Evolutionary conservation across 805 yeast genomes (phyloP), one percentile per base, ranked within the genome.

Genomic region (Pichia membranifaciens): DNA sequence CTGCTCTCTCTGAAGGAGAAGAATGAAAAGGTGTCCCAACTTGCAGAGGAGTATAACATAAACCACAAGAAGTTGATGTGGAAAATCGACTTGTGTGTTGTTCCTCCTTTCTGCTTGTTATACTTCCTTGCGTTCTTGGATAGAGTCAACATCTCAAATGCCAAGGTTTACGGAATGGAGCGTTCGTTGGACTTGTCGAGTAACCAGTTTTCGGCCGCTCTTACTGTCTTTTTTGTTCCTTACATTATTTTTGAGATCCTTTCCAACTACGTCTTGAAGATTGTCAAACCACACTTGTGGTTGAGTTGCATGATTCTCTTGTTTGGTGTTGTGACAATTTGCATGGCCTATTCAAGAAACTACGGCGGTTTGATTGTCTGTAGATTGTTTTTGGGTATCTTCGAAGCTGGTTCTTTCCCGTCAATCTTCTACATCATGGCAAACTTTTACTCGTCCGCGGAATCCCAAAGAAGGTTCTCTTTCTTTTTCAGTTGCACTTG

Each of bases 121-220:
- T 87, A 87, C 58, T 78, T 87, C 62, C 72, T 86, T 51, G 82
- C 91, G 1, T 87, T 86, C 59, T 67, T 87, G 58, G 95, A 87
- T 62, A 73, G 95, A 62, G 90, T 86, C 49, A 87, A 87, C 62
- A 84, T 87, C 51, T 79, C 90, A 28, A 86, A 87, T 64, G 95
- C 95, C 7, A 79, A 79, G 50, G 75, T 82, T 47, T 85, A 84
- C 58, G 88, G 88, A 12, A 69, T 87, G 70, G 71, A 72, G 18
- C 64, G 57, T 1, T 84, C 80, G 48, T 63, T 87, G 32, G 57
- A 71, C 17, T 68, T 87, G 37, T 61, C 64, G 2, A 83, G 83
- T 8, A 71, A 73, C 54, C 82, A 84, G 57, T 84, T 73, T 68
- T 79, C 82, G 58, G 73, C 71, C 31, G 82, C 84, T 3, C 71